Base-by-base conservation (phyloP, 2,329 filamentous ascomycete species). In the Elsinoe batatas region DNA sequence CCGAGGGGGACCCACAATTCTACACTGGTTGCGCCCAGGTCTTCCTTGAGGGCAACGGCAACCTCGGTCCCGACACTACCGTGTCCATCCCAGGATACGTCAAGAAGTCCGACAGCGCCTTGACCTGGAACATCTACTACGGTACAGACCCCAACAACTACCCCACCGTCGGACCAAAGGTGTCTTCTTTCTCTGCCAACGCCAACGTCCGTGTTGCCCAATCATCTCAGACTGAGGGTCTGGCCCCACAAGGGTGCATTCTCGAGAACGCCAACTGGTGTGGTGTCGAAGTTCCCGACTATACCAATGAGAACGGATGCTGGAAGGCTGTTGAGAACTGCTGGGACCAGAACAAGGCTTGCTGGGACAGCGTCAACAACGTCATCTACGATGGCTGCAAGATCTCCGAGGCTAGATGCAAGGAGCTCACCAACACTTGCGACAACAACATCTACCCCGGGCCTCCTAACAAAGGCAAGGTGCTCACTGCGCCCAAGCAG, bases 221-320 rank as follows among this genome's bases (percentile, higher is more conserved):
- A 40, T 56, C 38, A 55, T 57, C 32, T 57, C 58, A 78, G 60
- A 69, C 64, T 3, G 71, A 76, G 38, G 82, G 81, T 11, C 67
- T 76, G 11, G 72, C 81, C 53, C 83, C 83, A 0, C 55, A 64
- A 1, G 70, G 74, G 61, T 85, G 81, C 64, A 71, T 87, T 36
- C 64, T 83, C 58, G 80, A 81, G 64, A 87, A 87, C 65, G 84
- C 73, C 57, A 88, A 89, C 71, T 89, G 84, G 85, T 87, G 83
- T 68, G 84, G 77, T 53, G 72, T 76, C 58, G 78, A 86, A 64
- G 74, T 88, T 1, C 67, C 77, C 0, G 62, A 69, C 7, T 88
- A 85, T 70, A 71, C 69, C 3, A 71, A 72, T 43, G 74, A 82
- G 64, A 47, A 55, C 22, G 58, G 60, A 53, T 62, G 61, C 56